Percentiles rank a stretch among this genome's conserved stretches.
Evolutionary conservation across 176 grass and related monocot genomes (phyloP).

Genomic region (Saccharum officinarum): DNA sequence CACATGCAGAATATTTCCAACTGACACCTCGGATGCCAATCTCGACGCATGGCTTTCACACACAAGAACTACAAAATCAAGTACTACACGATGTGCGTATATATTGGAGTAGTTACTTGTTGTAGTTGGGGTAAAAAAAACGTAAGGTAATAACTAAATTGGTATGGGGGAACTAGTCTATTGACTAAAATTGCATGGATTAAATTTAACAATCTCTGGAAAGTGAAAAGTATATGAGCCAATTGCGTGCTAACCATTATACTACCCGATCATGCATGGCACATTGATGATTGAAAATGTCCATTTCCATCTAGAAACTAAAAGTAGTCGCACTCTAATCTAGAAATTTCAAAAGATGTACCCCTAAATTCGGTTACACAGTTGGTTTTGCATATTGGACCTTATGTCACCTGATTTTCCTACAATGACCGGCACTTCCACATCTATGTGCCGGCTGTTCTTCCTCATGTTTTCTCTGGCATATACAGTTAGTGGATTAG

Average conservation of each 20-base stretch:
- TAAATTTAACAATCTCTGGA: not conserved
- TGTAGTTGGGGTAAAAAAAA: not conserved
- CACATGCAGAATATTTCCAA: slow-evolving; percentile 9
- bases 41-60: not conserved
- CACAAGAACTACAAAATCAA: not conserved
- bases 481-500: not conserved
- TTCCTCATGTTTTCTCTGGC: not conserved
- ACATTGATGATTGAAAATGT: not conserved
- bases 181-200: not conserved
- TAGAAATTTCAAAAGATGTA: not conserved
- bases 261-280: not conserved
- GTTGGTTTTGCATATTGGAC: not conserved
- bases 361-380: not conserved
- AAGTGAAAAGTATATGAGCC: too few species aligned
- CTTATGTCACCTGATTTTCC: not conserved
- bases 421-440: not conserved
- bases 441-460: not conserved
- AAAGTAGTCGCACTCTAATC: not conserved
- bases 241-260: not conserved
- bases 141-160: not conserved
- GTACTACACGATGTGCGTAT: not conserved
- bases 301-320: not conserved
- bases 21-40: not conserved
- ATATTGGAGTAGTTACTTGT: not conserved
- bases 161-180: not conserved